Evolutionary conservation across 768 basidiomycete species (phyloP).

Genomic region (Podaxis carcinomalis): DNA sequence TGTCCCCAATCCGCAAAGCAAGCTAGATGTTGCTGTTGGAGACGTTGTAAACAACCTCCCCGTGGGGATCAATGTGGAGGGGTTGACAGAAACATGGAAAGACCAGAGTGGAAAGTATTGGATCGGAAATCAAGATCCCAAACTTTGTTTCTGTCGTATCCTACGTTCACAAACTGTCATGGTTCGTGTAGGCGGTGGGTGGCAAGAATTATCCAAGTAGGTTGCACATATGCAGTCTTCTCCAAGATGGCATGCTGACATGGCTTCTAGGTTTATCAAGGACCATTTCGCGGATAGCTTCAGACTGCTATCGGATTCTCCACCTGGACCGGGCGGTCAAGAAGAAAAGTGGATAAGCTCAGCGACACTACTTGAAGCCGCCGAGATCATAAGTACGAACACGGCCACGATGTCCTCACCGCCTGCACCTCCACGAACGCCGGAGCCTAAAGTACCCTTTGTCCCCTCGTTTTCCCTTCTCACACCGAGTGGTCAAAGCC

Average conservation of each 20-base stretch:
- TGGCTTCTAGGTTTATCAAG: slow-evolving; percentile 66
- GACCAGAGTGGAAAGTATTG: slow-evolving; percentile 94
- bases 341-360: slow-evolving; percentile 88
- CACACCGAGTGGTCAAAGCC: slow-evolving; percentile 50
- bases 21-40: slow-evolving; percentile 89
- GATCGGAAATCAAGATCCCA: slow-evolving; percentile 91
- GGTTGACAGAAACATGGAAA: slow-evolving; percentile 81
- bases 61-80: slow-evolving; percentile 78
- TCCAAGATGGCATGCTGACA: slow-evolving; percentile 9
- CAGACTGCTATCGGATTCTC: slow-evolving; percentile 65
- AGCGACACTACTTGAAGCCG: slow-evolving; percentile 58
- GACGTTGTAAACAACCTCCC: slow-evolving; percentile 87
- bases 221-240: slow-evolving; percentile 21
- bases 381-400: slow-evolving; percentile 22
- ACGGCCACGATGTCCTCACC: slow-evolving; percentile 20
- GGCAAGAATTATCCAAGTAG: slow-evolving; percentile 88
- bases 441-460: slow-evolving; percentile 54
- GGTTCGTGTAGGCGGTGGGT: slow-evolving; percentile 95
- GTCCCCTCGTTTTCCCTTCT: slow-evolving; percentile 69
- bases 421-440: slow-evolving; percentile 52
- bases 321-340: slow-evolving; percentile 42
- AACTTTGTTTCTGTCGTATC: slow-evolving; percentile 89
- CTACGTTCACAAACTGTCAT: slow-evolving; percentile 90
- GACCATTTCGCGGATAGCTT: slow-evolving; percentile 84
- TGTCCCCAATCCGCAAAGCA: slow-evolving; percentile 84